These are phyloP conservation scores for Xylaria sp. DNA, from an alignment of 2,329 filamentous ascomycete species.

Conservation along the genomic window DNA sequence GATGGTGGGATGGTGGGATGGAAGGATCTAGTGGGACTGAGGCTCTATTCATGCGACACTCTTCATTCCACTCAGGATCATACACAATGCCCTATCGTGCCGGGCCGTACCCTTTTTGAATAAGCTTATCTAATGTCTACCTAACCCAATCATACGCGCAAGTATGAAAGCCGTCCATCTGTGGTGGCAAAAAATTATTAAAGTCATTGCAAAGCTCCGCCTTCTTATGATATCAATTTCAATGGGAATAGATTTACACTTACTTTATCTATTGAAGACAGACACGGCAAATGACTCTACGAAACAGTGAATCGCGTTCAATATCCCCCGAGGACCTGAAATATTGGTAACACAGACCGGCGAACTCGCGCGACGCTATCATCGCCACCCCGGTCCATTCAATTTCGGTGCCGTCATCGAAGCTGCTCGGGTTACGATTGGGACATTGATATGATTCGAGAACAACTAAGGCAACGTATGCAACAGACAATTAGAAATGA, in stretches of 20 bases:
- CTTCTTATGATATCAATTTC: neutral
- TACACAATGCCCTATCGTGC: constrained; percentile 20
- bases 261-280: neutral
- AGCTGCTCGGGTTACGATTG: neutral
- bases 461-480: neutral
- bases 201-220: constrained; percentile 6
- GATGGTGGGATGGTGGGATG: neutral
- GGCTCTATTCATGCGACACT: constrained; percentile 27
- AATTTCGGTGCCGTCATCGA: neutral
- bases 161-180: neutral
- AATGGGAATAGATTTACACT: neutral
- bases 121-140: constrained; percentile 6
- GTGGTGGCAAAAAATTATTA: neutral
- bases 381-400: neutral
- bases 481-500: neutral
- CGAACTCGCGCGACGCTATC: neutral
- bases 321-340: neutral
- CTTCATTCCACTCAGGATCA: constrained; percentile 26
- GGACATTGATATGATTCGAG: neutral
- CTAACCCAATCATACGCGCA: neutral
- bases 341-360: neutral
- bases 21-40: constrained; percentile 29
- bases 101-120: neutral
- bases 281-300: neutral
- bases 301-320: neutral